Evolutionary conservation across 352 stramenopile genomes (phyloP), one percentile per base, ranked within the genome.

Genomic region (Paralagenidium karlingii): DNA sequence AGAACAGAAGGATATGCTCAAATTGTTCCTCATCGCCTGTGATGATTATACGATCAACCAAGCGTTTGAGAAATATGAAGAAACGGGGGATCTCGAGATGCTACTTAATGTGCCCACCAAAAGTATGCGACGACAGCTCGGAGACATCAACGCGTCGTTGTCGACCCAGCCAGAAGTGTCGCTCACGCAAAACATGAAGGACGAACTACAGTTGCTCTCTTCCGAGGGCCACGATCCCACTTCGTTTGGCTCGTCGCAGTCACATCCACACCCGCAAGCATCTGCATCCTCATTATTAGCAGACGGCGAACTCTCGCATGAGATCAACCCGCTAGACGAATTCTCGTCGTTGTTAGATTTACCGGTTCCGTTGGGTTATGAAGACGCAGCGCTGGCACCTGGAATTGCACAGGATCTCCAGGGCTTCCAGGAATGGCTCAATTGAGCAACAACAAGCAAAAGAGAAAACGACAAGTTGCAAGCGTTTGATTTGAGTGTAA

Each of bases 1-100:
- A 32, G 70, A 88, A 47, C 74, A 88, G 52, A 85, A 85, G 47
- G 67, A 82, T 37, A 77, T 68, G 40, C 58, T 88, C 15, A 88
- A 85, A 57, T 68, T 76, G 55, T 50, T 88, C 40, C 59, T 88
- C n/a, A 68, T 88, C 39, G 58, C 67, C 24, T 85, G 68, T 3
- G 75, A 88, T 27, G 71, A 85, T 45, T 82, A 63, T 38, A 48
- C 58, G 10, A 49, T 88, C 43, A 68, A 85, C 49, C 50, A 68
- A 18, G 75, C 75, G 8, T 88, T 88, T 36, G 75, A 88, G 26
- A 47, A 65, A 30, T 88, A 82, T 43, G 75, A 88, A 44, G 75
- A 85, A 48, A 88, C 75, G 16, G 68, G 69, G 2, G 75, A 88
- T 38, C 44, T 88, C 32, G 68, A 82, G 31, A 69, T 69, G 40